Base-by-base conservation (phyloP, 805 yeast genomes). In the Saccharomycopsis javanensis region DNA sequence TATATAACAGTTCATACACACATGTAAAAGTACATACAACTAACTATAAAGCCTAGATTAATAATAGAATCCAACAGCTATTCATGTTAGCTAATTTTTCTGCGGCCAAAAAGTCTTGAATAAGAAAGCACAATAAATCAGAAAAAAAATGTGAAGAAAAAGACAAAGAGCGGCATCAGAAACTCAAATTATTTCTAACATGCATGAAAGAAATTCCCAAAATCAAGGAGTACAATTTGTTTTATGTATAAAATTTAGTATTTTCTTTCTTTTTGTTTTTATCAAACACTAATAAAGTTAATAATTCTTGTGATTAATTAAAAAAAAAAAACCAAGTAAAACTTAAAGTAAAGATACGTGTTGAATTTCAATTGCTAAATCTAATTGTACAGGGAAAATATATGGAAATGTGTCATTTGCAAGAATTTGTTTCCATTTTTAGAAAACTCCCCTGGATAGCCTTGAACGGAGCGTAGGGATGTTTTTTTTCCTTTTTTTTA, bases 41-140 rank as follows among this genome's bases (percentile, higher is more conserved):
- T n/a, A n/a, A n/a, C n/a, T n/a, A n/a, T n/a, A n/a, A n/a, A n/a
- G 25, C 23, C 28, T 42, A 23, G 15, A 42, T 42, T 42, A 20
- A 42, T 42, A 20, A 42, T 42, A 42, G 48, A 42, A 42, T 42
- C 48, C 48, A 42, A 42, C 27, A 42, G 48, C 23, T 42, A 42
- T 42, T 42, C 48, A 23, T 31, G 35, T 31, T 31, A 31, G 35
- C 35, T 31, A 31, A 31, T 13, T 42, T 42, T 42, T 42, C 23
- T 42, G 48, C 28, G 48, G 48, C 48, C 48, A 15, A 42, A 25
- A 18, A 20, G 11, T 27, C n/a, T 20, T 15, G 5, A 42, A 8
- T 8, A 5, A 20, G 15, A 42, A 42, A 20, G 5, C n/a, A 42
- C 48, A 42, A 11, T 4, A 35, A n/a, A 16, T 5, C 16, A 42